Evolutionary conservation across 176 grass and related monocot species (phyloP).

Genomic region (Elaeis guineensis): DNA sequence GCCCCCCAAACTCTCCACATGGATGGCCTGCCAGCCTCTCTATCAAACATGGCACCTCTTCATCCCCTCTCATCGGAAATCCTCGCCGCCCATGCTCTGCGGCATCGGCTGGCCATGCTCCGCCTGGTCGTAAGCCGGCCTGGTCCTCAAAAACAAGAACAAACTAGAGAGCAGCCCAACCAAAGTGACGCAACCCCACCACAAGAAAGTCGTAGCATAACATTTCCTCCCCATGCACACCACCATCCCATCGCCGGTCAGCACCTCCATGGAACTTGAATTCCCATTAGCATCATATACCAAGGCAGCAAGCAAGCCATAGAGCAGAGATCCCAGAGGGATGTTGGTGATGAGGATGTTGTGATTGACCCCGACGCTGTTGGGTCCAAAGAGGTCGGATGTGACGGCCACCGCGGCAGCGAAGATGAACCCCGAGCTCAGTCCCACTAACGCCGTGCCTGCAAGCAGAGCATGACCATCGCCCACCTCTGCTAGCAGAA

Average conservation of each 20-base stretch:
- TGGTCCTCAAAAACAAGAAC: constrained; percentile 59
- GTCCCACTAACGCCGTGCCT: constrained; percentile 59
- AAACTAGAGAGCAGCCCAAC: constrained; percentile 51
- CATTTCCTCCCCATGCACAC: constrained; percentile 82
- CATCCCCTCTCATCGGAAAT: neutral
- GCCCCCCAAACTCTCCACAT: no score
- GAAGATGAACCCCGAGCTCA: constrained; percentile 92
- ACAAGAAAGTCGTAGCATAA: constrained; percentile 58
- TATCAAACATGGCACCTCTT: no score
- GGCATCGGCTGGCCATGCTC: neutral
- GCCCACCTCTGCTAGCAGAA: constrained; percentile 45
- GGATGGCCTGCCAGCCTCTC: no score
- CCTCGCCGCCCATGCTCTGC: neutral
- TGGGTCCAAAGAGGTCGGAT: constrained; percentile 81
- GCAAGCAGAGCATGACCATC: constrained; percentile 32
- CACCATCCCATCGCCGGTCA: constrained; percentile 37
- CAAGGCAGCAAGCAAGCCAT: constrained; percentile 68
- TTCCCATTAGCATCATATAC: constrained; percentile 64
- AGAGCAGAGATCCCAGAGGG: constrained; percentile 76
- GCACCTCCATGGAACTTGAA: neutral
- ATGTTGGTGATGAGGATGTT: constrained; percentile 98
- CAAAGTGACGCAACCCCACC: constrained; percentile 63
- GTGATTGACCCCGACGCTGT: constrained; percentile 77
- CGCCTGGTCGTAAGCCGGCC: constrained; percentile 29
- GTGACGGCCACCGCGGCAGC: constrained; percentile 73